phyloP scores from a whole-genome alignment of 768 basidiomycete species.

The Favolaschia claudopus region DNA sequence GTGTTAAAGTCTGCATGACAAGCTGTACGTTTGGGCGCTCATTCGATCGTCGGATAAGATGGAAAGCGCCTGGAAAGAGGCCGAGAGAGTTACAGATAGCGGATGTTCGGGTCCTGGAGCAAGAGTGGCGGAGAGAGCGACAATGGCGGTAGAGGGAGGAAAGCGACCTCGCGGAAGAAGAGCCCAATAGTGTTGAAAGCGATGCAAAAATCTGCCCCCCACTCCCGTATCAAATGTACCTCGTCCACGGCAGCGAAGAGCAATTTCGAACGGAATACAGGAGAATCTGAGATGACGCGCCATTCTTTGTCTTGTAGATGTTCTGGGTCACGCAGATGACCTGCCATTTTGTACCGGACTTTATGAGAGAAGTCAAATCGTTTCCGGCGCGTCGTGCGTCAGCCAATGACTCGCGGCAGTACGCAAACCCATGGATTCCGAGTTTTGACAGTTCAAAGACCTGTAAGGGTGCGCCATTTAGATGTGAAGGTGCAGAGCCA shows the following conservation, averaged over 20 bases:
- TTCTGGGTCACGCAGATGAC: constrained; percentile 7
- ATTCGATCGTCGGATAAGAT: too few species aligned
- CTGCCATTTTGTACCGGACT: neutral
- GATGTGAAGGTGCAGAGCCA: neutral
- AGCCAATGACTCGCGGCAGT: neutral
- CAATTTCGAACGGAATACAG: neutral
- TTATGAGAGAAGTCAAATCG: neutral
- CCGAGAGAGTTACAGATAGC: too few species aligned
- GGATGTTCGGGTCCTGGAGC: too few species aligned
- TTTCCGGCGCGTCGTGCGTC: neutral
- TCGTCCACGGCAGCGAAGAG: neutral
- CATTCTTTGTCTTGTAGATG: neutral
- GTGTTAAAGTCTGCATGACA: too few species aligned
- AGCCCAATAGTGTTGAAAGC: neutral
- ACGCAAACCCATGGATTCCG: neutral
- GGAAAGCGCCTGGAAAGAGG: too few species aligned
- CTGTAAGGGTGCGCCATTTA: neutral
- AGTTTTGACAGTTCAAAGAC: neutral
- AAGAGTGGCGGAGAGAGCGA: too few species aligned
- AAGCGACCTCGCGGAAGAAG: neutral
- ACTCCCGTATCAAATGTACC: neutral
- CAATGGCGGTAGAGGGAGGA: neutral
- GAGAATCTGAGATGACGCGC: neutral
- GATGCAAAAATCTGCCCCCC: neutral
- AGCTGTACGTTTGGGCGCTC: too few species aligned